Conservation (phyloP, 2,329 filamentous ascomycete genomes). For the Magnaporthiopsis poae region DNA sequence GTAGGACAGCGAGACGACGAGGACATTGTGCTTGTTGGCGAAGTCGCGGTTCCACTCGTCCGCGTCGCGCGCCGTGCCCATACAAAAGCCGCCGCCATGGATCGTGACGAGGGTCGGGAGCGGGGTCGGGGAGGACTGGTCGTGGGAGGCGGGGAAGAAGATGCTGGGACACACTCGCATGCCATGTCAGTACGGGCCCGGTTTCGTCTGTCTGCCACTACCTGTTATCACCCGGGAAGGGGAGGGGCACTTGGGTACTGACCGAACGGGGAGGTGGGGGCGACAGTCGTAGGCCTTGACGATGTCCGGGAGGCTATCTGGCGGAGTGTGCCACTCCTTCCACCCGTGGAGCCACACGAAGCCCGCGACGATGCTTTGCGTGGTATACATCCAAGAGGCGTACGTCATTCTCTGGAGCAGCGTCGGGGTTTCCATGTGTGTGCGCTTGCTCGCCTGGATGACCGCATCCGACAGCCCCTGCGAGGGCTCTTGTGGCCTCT, state of each 20-base stretch:
- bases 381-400: conserved; percentile 3
- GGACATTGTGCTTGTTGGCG: conserved; percentile 27
- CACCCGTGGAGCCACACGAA: conserved; percentile 17
- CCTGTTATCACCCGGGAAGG: background rate
- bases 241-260: conserved; percentile 2
- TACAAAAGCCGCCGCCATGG: conserved; percentile 41
- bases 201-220: background rate
- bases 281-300: conserved; percentile 26
- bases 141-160: conserved; percentile 30
- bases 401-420: conserved; percentile 4
- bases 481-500: background rate
- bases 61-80: conserved; percentile 33
- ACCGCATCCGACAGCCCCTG: background rate
- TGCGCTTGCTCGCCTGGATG: background rate
- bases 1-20: conserved; percentile 41
- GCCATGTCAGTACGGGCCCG: background rate
- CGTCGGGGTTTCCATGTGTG: conserved; percentile 1
- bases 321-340: conserved; percentile 21
- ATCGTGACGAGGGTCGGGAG: conserved; percentile 38
- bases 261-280: conserved; percentile 25
- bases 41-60: conserved; percentile 37
- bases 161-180: conserved; percentile 18
- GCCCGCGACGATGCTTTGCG: conserved; percentile 3
- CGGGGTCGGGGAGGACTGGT: conserved; percentile 17
- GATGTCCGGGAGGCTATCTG: conserved; percentile 19